A percentile compares a stretch with the other conserved stretches of the same genome.
These are phyloP conservation scores for Bipolaris sorokiniana DNA, from an alignment of 2,329 filamentous ascomycete genomes.

Conservation along the genomic window DNA sequence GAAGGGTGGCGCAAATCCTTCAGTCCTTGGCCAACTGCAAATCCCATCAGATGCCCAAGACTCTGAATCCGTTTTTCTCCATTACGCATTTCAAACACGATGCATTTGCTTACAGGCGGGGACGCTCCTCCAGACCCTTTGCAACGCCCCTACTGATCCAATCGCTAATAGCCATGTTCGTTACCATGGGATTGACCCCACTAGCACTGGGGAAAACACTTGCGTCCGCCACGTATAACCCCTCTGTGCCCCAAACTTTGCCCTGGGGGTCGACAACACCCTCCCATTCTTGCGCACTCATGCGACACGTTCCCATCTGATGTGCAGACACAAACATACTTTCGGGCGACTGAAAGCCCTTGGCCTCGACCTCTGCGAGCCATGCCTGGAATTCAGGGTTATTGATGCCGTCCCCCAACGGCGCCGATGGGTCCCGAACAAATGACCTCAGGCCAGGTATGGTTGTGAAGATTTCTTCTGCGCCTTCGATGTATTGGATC, in stretches of 20 bases:
- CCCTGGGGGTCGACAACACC: slow-evolving; percentile 54
- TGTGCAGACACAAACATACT: slow-evolving; percentile 72
- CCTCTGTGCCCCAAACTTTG: slow-evolving; percentile 67
- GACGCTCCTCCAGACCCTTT: slow-evolving; percentile 30
- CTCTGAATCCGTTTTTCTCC: background rate
- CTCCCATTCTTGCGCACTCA: slow-evolving; percentile 61
- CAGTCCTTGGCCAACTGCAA: background rate
- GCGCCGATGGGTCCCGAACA: slow-evolving; percentile 49
- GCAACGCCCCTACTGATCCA: slow-evolving; percentile 44
- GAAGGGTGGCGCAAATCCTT: background rate
- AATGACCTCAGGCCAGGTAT: slow-evolving; percentile 71
- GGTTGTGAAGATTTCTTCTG: slow-evolving; percentile 75
- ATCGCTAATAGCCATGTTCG: slow-evolving; percentile 64
- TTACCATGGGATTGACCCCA: slow-evolving; percentile 84
- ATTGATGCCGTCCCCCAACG: slow-evolving; percentile 55
- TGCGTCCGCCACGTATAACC: slow-evolving; percentile 73
- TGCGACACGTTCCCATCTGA: slow-evolving; percentile 80
- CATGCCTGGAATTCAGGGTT: slow-evolving; percentile 67
- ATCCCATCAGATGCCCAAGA: background rate
- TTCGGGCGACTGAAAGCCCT: slow-evolving; percentile 57
- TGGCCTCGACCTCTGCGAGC: slow-evolving; percentile 61
- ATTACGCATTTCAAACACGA: background rate
- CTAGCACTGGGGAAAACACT: slow-evolving; percentile 78
- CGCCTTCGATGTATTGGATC: slow-evolving; percentile 78
- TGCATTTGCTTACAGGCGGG: slow-evolving; percentile 23